Evolutionary conservation across 2,329 filamentous ascomycete genomes (phyloP), one percentile per base, ranked within the genome.

Genomic region (Pleomassaria siparia): DNA sequence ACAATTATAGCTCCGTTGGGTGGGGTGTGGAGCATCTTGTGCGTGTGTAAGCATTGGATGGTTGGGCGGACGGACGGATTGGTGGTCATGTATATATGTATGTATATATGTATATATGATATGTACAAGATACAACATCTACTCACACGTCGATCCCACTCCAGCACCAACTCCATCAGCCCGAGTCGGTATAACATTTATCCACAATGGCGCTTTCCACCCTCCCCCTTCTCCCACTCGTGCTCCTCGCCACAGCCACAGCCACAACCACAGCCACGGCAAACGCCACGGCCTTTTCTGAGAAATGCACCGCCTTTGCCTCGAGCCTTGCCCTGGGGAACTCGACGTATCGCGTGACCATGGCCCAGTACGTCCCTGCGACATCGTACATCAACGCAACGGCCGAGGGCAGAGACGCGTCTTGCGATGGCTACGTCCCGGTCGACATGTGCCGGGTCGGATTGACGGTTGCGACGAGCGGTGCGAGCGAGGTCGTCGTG

Each of bases 401-500:
- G 12, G 40, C 37, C 22, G 48, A 50, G 11, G 44, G 44, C n/a
- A 10, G 16, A 16, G 30, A 50, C 22, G 35, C 13, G 9, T 41
- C 40, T 4, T 50, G 44, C 25, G 26, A 3, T 16, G n/a, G 30
- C 10, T 13, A 37, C n/a, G 30, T 63, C 1, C 49, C 62, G 2
- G 62, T 62, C 8, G 62, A 69, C 41, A 40, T 70, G 8, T 72
- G 70, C 50, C 59, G 70, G 2, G 47, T 72, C 11, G 56, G 58
- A 3, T 56, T 71, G 35, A 59, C 64, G 24, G 63, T 70, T 7
- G 50, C 57, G 33, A 72, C 69, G 2, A 58, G 56, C 10, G 46
- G 58, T 18, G 53, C 53, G 28, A 67, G 60, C 28, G 66, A 63
- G 16, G 64, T 71, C 22, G 60, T 55, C 8, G 53, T 72, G 40